A percentile compares a stretch with the other conserved stretches of the same genome.
Conservation (phyloP, 805 yeast species). For the Sugiyamaella boreocaroliniensis region DNA sequence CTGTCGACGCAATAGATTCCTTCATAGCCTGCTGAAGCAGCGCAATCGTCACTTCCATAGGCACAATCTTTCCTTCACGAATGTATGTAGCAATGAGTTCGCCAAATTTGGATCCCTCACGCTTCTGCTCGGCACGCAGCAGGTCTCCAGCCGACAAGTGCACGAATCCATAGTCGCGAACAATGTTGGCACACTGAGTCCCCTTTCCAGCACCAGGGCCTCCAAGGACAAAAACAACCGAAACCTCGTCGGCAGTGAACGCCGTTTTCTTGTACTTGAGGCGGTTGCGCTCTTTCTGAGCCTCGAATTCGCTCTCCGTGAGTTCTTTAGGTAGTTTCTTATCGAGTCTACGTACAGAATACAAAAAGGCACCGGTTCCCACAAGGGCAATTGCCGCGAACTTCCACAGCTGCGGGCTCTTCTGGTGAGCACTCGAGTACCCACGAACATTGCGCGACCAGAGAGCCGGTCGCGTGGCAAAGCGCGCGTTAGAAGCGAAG, state of each 20-base stretch:
- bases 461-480: neutral
- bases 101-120: slow-evolving; percentile 78
- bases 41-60: slow-evolving; percentile 85
- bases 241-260: slow-evolving; percentile 58
- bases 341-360: slow-evolving; percentile 26
- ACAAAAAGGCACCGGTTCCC: slow-evolving; percentile 30
- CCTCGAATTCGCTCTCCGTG: slow-evolving; percentile 32
- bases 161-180: slow-evolving; percentile 69
- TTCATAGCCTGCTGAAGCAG: slow-evolving; percentile 73
- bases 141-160: slow-evolving; percentile 97
- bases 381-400: slow-evolving; percentile 28
- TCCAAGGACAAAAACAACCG: slow-evolving; percentile 85
- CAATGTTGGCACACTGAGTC: slow-evolving; percentile 86
- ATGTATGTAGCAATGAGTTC: slow-evolving; percentile 77
- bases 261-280: slow-evolving; percentile 29
- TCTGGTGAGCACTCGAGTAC: slow-evolving; percentile 6
- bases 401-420: slow-evolving; percentile 30
- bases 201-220: slow-evolving; percentile 99
- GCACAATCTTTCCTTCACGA: slow-evolving; percentile 85
- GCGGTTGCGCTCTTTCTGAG: slow-evolving; percentile 28
- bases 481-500: neutral
- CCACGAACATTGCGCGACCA: neutral
- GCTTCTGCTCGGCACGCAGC: slow-evolving; percentile 81
- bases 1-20: slow-evolving; percentile 40
- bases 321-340: slow-evolving; percentile 24